These are phyloP conservation scores for Entophlyctis helioformis DNA, from an alignment of 192 early-diverging fungal genomes.

Conservation along the genomic window DNA sequence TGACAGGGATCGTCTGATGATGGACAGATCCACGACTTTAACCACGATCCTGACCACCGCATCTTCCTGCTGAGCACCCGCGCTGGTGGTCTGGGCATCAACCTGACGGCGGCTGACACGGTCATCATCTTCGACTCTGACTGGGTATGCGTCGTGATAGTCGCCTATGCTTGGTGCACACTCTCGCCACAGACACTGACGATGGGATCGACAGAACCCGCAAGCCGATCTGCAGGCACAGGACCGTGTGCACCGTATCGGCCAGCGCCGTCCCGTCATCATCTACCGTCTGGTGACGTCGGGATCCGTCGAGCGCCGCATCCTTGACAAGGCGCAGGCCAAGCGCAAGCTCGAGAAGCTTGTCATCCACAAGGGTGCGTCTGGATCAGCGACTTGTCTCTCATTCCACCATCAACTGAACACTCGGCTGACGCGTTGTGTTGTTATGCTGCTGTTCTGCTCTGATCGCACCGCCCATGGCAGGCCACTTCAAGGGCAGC, in stretches of 20 bases:
- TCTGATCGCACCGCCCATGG: background rate
- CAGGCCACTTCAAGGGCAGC: constrained; percentile 31
- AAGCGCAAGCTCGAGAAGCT: constrained; percentile 87
- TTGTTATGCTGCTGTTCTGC: background rate
- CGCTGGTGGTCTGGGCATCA: constrained; percentile 94
- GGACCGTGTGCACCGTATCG: constrained; percentile 93
- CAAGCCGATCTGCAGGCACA: constrained; percentile 96
- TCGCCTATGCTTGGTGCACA: background rate
- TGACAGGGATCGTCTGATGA: too few species aligned
- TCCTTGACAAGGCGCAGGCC: constrained; percentile 64
- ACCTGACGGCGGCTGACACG: constrained; percentile 89
- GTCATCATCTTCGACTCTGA: constrained; percentile 82
- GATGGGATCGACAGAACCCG: constrained; percentile 90
- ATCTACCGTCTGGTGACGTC: constrained; percentile 80
- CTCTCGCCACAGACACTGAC: too few species aligned
- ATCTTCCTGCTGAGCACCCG: constrained; percentile 88
- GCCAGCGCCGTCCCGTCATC: constrained; percentile 82
- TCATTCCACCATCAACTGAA: too few species aligned
- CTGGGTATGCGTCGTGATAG: constrained; percentile 55
- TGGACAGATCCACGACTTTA: constrained; percentile 33
- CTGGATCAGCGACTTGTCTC: too few species aligned
- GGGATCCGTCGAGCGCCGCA: constrained; percentile 74
- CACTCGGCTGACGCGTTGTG: background rate
- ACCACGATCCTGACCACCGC: constrained; percentile 17
- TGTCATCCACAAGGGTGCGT: constrained; percentile 78